Percentiles rank a stretch among this genome's conserved stretches.
Evolutionary conservation across 331 rosid species (phyloP).

Genomic region (Rhamnella rubrinervis): DNA sequence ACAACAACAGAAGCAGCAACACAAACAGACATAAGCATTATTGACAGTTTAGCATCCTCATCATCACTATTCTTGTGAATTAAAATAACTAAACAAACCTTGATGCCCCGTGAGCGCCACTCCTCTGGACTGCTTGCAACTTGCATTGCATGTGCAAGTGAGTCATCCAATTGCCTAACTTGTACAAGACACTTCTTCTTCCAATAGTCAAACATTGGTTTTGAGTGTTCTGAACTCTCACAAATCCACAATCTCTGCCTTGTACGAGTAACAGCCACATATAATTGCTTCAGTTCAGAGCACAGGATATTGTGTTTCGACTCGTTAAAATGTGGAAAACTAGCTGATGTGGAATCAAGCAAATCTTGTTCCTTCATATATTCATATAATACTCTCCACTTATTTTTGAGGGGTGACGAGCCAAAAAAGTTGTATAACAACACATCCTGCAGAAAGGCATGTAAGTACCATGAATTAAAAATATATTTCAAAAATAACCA

Average conservation of each 20-base stretch:
- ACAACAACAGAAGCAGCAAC: too few relatives aligned
- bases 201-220: conserved; percentile 77
- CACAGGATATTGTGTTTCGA: conserved; percentile 62
- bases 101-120: conserved; percentile 71
- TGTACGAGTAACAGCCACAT: conserved; percentile 80
- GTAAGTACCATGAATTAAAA: not conserved
- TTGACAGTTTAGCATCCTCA: not conserved
- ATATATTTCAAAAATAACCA: not conserved
- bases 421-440: conserved; percentile 66
- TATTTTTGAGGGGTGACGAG: conserved; percentile 53
- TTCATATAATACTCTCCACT: conserved; percentile 69
- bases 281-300: conserved; percentile 72
- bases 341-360: conserved; percentile 30
- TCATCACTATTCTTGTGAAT: not conserved
- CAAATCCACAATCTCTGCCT: conserved; percentile 77
- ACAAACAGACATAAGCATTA: not conserved
- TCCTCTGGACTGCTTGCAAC: conserved; percentile 62
- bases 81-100: conserved; percentile 32
- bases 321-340: conserved; percentile 38
- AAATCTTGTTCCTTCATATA: conserved; percentile 58
- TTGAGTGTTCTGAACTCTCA: conserved; percentile 38
- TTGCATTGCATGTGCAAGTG: conserved; percentile 57
- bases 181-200: conserved; percentile 56
- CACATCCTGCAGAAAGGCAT: conserved; percentile 50
- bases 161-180: conserved; percentile 53